A percentile compares a stretch with the other conserved stretches of the same genome.
Conservation (phyloP, 164 flowering plant species). For the Tetracentron sinense region DNA sequence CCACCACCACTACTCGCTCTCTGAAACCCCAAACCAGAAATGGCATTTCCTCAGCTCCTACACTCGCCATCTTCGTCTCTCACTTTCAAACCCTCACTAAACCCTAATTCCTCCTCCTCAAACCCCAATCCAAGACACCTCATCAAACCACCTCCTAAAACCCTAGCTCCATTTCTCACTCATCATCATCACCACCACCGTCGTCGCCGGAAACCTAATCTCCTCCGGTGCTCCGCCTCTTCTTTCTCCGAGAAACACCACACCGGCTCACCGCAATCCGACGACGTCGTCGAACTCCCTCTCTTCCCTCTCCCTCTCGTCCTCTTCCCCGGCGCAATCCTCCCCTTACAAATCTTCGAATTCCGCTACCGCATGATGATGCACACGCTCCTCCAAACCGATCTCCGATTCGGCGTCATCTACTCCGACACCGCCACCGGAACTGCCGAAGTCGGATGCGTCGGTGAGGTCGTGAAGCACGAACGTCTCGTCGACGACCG, state of each 20-base stretch:
- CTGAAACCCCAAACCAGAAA: slow-evolving; percentile 10
- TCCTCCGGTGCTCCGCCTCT: slow-evolving; percentile 64
- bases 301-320: slow-evolving; percentile 92
- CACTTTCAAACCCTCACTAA: slow-evolving; percentile 27
- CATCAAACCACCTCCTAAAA: neutral
- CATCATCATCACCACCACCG: slow-evolving; percentile 19
- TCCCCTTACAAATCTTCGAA: slow-evolving; percentile 93
- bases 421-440: slow-evolving; percentile 75
- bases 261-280: slow-evolving; percentile 46
- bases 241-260: slow-evolving; percentile 66
- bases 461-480: slow-evolving; percentile 91
- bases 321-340: slow-evolving; percentile 92
- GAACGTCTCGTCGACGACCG: slow-evolving; percentile 92
- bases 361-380: slow-evolving; percentile 96
- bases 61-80: slow-evolving; percentile 40
- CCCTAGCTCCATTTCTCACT: slow-evolving; percentile 6
- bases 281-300: slow-evolving; percentile 78
- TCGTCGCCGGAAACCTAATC: slow-evolving; percentile 20
- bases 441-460: slow-evolving; percentile 87
- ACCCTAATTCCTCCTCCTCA: slow-evolving; percentile 14
- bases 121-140: slow-evolving; percentile 18
- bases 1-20: neutral
- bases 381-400: slow-evolving; percentile 93
- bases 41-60: slow-evolving; percentile 60
- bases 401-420: slow-evolving; percentile 91